phyloP scores from a whole-genome alignment of 306 rosid species.

The Gleditsia sinensis region DNA sequence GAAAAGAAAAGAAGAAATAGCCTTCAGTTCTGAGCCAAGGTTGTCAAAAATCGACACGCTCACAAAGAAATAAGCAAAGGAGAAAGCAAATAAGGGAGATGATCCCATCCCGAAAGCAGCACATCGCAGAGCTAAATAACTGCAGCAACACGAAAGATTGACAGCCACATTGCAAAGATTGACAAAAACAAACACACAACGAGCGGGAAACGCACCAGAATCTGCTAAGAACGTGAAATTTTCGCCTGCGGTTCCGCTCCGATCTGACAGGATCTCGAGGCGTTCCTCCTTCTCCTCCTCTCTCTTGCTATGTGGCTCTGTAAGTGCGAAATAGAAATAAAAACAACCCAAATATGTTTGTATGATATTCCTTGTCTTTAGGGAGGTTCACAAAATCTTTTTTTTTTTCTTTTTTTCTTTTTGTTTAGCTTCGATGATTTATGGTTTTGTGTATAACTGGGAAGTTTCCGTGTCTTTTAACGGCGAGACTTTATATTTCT shows the following conservation, averaged over 20 bases:
- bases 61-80: slow-evolving; percentile 10
- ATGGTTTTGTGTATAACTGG: slow-evolving; percentile 51
- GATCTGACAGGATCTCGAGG: slow-evolving; percentile 74
- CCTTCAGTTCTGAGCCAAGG: slow-evolving; percentile 1
- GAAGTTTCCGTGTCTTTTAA: slow-evolving; percentile 35
- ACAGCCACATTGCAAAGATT: slow-evolving; percentile 46
- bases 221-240: slow-evolving; percentile 33
- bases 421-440: slow-evolving; percentile 32
- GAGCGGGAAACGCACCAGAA: slow-evolving; percentile 38
- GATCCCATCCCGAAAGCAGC: slow-evolving; percentile 33
- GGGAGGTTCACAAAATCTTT: slow-evolving; percentile 32
- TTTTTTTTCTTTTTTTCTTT: neutral
- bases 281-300: slow-evolving; percentile 25
- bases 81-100: slow-evolving; percentile 20
- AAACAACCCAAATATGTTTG: slow-evolving; percentile 41
- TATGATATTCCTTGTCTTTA: slow-evolving; percentile 46
- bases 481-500: slow-evolving; percentile 30
- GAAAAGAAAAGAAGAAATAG: slow-evolving; percentile 1
- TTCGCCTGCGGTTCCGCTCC: slow-evolving; percentile 38
- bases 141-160: slow-evolving; percentile 36
- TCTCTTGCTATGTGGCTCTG: neutral
- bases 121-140: slow-evolving; percentile 15
- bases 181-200: neutral
- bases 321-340: slow-evolving; percentile 40
- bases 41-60: neutral